Conservation (phyloP, 75 land plant species). For the Picea glauca region DNA sequence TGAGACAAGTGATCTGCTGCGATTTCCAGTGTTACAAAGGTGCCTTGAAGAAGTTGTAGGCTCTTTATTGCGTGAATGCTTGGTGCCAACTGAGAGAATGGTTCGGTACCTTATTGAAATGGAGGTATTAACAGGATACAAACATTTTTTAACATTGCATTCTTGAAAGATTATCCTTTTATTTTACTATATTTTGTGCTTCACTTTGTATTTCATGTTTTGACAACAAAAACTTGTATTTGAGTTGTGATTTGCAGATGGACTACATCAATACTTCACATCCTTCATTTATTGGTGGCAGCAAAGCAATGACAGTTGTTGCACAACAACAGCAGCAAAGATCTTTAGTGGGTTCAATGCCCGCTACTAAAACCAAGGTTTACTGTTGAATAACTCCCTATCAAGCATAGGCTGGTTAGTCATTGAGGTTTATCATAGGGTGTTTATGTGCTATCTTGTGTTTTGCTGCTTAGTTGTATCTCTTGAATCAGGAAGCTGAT, state of each 20-base stretch:
- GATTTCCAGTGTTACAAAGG: slow-evolving; percentile 72
- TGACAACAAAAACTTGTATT: not conserved
- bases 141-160: not conserved
- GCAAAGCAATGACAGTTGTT: slow-evolving; percentile 84
- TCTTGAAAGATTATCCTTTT: too few species aligned
- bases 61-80: slow-evolving; percentile 71
- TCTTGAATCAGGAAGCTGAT: slow-evolving; percentile 46
- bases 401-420: not conserved
- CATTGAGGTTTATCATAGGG: not conserved
- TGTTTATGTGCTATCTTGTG: not conserved
- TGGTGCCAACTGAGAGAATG: slow-evolving; percentile 84
- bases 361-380: slow-evolving; percentile 60
- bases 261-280: slow-evolving; percentile 99
- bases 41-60: slow-evolving; percentile 82
- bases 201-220: not conserved
- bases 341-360: slow-evolving; percentile 32
- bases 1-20: slow-evolving; percentile 63
- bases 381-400: not conserved
- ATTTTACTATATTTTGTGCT: too few species aligned
- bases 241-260: slow-evolving; percentile 50
- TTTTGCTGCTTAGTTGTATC: not conserved
- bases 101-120: slow-evolving; percentile 91
- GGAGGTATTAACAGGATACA: slow-evolving; percentile 62
- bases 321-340: slow-evolving; percentile 66
- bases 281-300: slow-evolving; percentile 95